Conservation (phyloP, 129 eudicot genomes). For the Silybum marianum region DNA sequence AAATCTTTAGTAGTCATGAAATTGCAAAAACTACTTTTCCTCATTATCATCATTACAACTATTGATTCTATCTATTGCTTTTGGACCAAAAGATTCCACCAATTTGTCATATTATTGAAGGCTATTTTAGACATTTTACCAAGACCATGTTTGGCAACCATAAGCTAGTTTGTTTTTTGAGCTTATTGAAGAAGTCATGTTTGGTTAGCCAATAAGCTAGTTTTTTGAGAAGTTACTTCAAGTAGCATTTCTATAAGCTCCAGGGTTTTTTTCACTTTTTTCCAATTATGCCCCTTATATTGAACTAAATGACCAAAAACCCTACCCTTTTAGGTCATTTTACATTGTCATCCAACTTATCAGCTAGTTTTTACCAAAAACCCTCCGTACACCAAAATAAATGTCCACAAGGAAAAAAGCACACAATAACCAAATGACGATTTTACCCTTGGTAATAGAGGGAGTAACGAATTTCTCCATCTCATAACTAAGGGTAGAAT, state of each 20-base stretch:
- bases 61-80: not conserved
- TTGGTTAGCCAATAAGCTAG: not conserved
- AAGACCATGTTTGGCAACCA: not conserved
- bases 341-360: not conserved
- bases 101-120: not conserved
- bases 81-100: not conserved
- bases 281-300: not conserved
- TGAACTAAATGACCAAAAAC: not conserved
- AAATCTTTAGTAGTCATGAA: constrained; percentile 18
- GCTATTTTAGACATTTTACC: not conserved
- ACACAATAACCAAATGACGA: not conserved
- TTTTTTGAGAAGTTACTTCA: not conserved
- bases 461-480: not conserved
- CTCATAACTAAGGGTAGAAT: not conserved
- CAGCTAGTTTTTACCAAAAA: not conserved
- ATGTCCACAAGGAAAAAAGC: not conserved
- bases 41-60: not conserved
- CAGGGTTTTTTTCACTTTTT: not conserved
- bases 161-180: not conserved
- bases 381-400: not conserved
- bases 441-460: not conserved
- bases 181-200: not conserved
- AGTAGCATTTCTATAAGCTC: not conserved
- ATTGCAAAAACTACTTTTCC: not conserved
- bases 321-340: not conserved